Base-by-base conservation (phyloP, 306 rosid genomes). In the Gillenia trifoliata region DNA sequence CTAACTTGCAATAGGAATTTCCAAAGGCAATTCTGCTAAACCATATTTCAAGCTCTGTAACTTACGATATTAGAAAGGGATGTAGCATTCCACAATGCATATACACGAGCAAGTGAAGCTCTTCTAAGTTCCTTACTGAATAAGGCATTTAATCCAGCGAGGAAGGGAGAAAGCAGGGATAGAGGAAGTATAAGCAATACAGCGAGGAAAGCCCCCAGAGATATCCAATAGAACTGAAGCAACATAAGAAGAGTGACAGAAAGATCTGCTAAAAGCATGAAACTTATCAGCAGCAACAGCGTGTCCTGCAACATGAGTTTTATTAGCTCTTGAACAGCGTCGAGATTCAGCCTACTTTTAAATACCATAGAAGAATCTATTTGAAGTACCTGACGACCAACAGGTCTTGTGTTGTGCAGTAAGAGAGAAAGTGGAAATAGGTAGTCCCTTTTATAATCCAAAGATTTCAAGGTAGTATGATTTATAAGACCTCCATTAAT, bases 211-310 rank as follows among this genome's bases (percentile, higher is more conserved):
- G 90, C 97, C 60, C 92, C 96, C 64, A 94, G 87, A 72, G 98
- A 90, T 64, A 94, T 87, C 98, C 98, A 94, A 81, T 94, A 94
- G 82, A 91, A 94, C 79, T 94, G 96, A 77, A 94, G 93, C 89
- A 94, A 79, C 88, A 89, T 83, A 76, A 94, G 98, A 74, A 94
- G 87, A 72, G 97, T 90, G 82, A 91, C 91, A 77, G 91, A 90
- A 64, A 91, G 90, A 84, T 94, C 98, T 11, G 89, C 88, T 83
- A 90, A 83, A 80, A 94, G 90, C 83, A 94, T 85, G 84, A 85
- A 64, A 73, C 88, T 87, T 74, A 94, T 90, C 77, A 94, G 76
- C 87, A 90, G 86, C 88, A 87, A 97, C 75, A 94, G 85, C 38
- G 85, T 87, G 80, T 94, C 98, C 98, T 94, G 97, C 81, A 83